A percentile compares a stretch with the other conserved stretches of the same genome.
phyloP scores from a whole-genome alignment of 2,329 filamentous ascomycete genomes.

The Seiridium cupressi region DNA sequence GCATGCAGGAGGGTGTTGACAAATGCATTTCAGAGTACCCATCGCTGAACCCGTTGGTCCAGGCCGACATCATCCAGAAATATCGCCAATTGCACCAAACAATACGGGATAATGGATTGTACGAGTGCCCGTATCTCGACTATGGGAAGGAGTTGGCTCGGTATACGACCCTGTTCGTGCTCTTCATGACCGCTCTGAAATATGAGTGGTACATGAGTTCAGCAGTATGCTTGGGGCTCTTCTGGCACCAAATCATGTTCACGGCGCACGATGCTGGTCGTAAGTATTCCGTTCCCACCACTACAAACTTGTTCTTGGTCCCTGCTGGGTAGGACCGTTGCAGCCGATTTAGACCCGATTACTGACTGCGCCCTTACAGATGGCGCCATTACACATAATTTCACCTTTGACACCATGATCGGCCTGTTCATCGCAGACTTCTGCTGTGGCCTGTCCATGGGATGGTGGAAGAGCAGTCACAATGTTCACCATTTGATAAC shows the following conservation, averaged over 20 bases:
- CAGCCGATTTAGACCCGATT: background rate
- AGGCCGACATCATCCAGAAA: conserved; percentile 52
- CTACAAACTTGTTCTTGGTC: too few species aligned
- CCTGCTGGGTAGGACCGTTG: too few species aligned
- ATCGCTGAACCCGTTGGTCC: conserved; percentile 51
- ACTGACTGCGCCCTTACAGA: background rate
- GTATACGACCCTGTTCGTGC: conserved; percentile 48
- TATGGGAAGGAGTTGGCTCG: conserved; percentile 59
- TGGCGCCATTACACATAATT: conserved; percentile 57
- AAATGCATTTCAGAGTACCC: conserved; percentile 42
- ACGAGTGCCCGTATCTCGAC: conserved; percentile 55
- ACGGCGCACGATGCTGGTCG: conserved; percentile 65
- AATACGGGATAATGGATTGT: conserved; percentile 54
- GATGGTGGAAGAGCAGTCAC: conserved; percentile 70
- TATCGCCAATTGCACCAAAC: conserved; percentile 56
- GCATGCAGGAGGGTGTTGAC: conserved; percentile 33
- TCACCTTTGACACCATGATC: conserved; percentile 56
- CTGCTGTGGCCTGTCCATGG: conserved; percentile 63
- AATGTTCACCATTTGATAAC: conserved; percentile 68
- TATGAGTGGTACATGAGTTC: conserved; percentile 56
- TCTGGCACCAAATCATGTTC: conserved; percentile 71
- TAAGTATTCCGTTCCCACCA: conserved; percentile 19
- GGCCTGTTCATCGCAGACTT: conserved; percentile 64
- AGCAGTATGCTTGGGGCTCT: conserved; percentile 57
- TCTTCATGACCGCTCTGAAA: conserved; percentile 44